These are phyloP conservation scores for Cymodocea nodosa DNA, from an alignment of 116 monocot species.

Conservation along the genomic window DNA sequence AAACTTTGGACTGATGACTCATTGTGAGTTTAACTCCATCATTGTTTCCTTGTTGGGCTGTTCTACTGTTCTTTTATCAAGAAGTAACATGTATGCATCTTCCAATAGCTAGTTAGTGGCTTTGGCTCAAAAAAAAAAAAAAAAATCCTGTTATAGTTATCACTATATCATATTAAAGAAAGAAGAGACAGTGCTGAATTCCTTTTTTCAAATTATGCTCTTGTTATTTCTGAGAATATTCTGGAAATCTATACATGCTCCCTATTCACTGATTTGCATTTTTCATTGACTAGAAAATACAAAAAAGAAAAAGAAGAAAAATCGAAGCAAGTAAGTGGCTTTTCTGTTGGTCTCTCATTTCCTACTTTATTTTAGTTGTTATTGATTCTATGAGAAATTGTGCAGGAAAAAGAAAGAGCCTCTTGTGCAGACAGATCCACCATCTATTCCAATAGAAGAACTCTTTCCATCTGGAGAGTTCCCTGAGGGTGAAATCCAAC, in stretches of 20 bases:
- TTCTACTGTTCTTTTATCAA: no score
- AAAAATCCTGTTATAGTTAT: no score
- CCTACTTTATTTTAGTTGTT: not conserved
- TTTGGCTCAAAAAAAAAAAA: no score
- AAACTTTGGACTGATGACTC: no score
- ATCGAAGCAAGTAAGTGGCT: slow-evolving; percentile 48
- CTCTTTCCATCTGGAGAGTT: slow-evolving; percentile 68
- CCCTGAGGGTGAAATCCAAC: slow-evolving; percentile 92
- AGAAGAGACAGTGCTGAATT: no score
- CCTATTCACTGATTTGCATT: not conserved
- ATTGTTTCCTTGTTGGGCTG: no score
- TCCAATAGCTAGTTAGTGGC: no score
- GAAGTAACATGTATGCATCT: no score
- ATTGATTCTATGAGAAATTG: not conserved
- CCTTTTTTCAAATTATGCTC: not conserved
- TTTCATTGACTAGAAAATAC: slow-evolving; percentile 31
- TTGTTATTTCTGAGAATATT: not conserved
- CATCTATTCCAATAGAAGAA: slow-evolving; percentile 81
- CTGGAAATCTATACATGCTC: not conserved
- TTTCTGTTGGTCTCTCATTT: not conserved
- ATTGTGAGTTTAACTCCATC: no score
- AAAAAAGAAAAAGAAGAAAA: slow-evolving; percentile 98
- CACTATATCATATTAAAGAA: no score
- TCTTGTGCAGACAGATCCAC: slow-evolving; percentile 62
- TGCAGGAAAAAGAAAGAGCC: slow-evolving; percentile 88